A percentile compares a stretch with the other conserved stretches of the same genome.
phyloP scores from a whole-genome alignment of 371 early-diverging fungal genomes.

The Cokeromyces recurvatus region DNA sequence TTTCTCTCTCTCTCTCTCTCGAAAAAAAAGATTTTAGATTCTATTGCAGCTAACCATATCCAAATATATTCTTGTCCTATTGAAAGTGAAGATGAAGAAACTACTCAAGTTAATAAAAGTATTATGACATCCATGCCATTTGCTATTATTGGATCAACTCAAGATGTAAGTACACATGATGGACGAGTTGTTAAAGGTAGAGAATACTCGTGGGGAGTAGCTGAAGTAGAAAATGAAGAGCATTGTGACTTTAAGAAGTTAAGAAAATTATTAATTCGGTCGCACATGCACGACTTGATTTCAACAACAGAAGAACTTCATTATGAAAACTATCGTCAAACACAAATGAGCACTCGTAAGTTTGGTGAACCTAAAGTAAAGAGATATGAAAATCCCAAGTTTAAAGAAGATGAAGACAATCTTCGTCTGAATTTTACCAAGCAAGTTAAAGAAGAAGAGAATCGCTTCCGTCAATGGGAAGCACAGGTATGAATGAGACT shows the following conservation, averaged over 20 bases:
- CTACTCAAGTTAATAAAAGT: conserved; percentile 68
- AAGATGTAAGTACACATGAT: conserved; percentile 69
- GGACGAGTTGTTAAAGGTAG: conserved; percentile 81
- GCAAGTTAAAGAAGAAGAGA: conserved; percentile 91
- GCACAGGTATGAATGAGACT: conserved; percentile 52
- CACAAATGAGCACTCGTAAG: conserved; percentile 78
- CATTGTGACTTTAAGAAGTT: conserved; percentile 93
- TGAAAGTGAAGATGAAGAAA: conserved; percentile 82
- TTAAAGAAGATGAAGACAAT: conserved; percentile 92
- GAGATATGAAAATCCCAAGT: conserved; percentile 79
- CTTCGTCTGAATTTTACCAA: conserved; percentile 91
- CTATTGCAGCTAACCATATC: conserved; percentile 71
- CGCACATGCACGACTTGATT: conserved; percentile 93
- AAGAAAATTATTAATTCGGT: conserved; percentile 83
- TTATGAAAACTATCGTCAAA: conserved; percentile 83
- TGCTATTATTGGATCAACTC: conserved; percentile 86
- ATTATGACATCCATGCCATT: conserved; percentile 92
- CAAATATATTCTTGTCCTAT: conserved; percentile 70
- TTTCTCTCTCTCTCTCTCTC: too few species aligned
- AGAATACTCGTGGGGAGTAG: conserved; percentile 92
- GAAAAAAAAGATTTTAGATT: conserved; percentile 70
- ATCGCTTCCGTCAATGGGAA: conserved; percentile 95
- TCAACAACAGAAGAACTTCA: conserved; percentile 83
- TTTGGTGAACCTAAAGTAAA: conserved; percentile 76
- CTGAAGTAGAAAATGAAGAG: conserved; percentile 86